Evolutionary conservation across 176 grass and related monocot species (phyloP), one percentile per base, ranked within the genome.

Genomic region (Poa pratensis): DNA sequence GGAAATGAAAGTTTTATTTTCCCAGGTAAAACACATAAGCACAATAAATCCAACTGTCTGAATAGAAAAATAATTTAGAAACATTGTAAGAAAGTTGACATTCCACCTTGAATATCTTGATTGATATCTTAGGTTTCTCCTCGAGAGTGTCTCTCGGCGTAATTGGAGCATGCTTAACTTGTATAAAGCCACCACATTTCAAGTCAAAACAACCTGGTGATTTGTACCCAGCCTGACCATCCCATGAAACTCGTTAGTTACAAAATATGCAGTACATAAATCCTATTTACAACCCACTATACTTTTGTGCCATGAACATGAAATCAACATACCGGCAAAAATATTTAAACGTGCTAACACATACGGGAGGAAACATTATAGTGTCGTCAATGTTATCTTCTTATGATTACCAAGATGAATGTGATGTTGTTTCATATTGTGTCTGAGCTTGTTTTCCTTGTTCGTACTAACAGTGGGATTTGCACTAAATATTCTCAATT

Each of bases 41-140:
- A 24, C 13, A 54, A 34, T 3, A 20, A 76, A 77, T 58, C 9
- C 18, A 37, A 14, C 5, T 55, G 5, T 57, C 34, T 35, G 5
- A 55, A 55, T 32, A 28, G 9, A 45, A 5, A 42, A 3, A 59
- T 17, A 60, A 43, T 26, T 11, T 27, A 9, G 7, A 62, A 16
- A 75, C 6, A 19, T 53, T 2, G 9, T 45, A 24, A 45, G 14
- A 17, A 20, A 49, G 9, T 80, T 35, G 5, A 7, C 45, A 35
- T 23, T 19, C 18, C 48, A 53, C 62, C 67, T 82, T 82, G 35
- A 82, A 73, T 72, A 82, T 73, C 52, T 73, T 82, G 80, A 82
- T 28, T 11, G 66, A 26, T 54, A 71, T 82, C n/a, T 82, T 78
- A 60, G 10, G 5, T 40, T 59, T 57, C 1, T 12, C 53, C 3